A percentile compares a stretch with the other conserved stretches of the same genome.
Evolutionary conservation across 179 eudicot genomes (phyloP).

Genomic region (Heliamphora pulchella): DNA sequence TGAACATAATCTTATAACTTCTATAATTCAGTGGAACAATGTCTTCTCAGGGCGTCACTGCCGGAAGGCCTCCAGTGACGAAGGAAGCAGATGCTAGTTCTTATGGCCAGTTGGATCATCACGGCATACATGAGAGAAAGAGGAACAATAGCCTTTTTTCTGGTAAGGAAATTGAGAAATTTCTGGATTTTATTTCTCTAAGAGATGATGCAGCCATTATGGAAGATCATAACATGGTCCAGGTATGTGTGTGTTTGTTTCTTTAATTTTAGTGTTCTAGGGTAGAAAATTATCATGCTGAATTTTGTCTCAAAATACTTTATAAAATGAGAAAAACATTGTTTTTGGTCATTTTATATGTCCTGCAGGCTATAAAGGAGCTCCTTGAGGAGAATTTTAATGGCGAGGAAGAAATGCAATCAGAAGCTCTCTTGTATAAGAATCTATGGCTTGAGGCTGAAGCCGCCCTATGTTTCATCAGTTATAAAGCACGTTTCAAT

Average conservation of each 20-base stretch:
- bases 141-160: conserved; percentile 1
- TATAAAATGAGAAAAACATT: not conserved
- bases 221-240: conserved; percentile 35
- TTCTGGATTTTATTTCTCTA: conserved; percentile 23
- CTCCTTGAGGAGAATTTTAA: conserved; percentile 50
- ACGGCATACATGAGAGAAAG: conserved; percentile 6
- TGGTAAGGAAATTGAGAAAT: conserved; percentile 26
- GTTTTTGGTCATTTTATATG: not conserved
- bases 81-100: conserved; percentile 16
- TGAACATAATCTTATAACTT: too few relatives aligned
- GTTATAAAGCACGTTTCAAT: conserved; percentile 66
- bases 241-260: conserved; percentile 34
- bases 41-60: conserved; percentile 23
- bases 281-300: not conserved
- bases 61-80: conserved; percentile 20
- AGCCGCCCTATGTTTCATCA: conserved; percentile 71
- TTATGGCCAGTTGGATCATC: conserved; percentile 16
- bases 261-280: not conserved
- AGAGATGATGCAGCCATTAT: conserved; percentile 25
- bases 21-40: conserved; percentile 9
- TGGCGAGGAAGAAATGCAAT: conserved; percentile 41
- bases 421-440: conserved; percentile 50
- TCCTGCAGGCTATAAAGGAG: conserved; percentile 61
- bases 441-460: conserved; percentile 97
- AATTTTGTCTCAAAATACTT: not conserved